phyloP scores from a whole-genome alignment of 2,329 filamentous ascomycete species.

The Xylariaceae sp. region DNA sequence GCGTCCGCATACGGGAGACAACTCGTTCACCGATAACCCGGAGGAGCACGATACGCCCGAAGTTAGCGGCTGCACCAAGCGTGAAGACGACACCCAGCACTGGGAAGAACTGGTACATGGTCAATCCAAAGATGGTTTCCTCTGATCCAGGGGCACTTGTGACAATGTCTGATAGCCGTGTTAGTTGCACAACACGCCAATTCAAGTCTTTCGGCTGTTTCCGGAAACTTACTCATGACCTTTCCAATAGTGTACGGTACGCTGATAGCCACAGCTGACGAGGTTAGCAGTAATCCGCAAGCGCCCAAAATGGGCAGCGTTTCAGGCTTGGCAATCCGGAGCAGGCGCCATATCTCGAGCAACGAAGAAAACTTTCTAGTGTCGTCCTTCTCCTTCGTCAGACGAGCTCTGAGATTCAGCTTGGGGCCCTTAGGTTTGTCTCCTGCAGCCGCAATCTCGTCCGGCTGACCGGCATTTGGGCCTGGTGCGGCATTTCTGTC shows the following conservation, averaged over 20 bases:
- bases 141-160: conserved; percentile 65
- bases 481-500: background rate
- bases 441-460: conserved; percentile 70
- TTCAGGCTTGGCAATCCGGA: conserved; percentile 88
- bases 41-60: conserved; percentile 87
- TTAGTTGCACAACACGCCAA: conserved; percentile 7
- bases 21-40: conserved; percentile 94
- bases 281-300: conserved; percentile 81
- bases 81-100: conserved; percentile 74
- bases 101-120: conserved; percentile 82
- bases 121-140: conserved; percentile 75
- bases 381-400: conserved; percentile 76
- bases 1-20: conserved; percentile 82
- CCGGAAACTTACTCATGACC: conserved; percentile 55
- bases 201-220: background rate
- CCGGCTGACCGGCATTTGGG: conserved; percentile 49
- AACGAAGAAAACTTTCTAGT: conserved; percentile 58
- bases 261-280: conserved; percentile 90
- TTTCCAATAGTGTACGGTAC: conserved; percentile 96
- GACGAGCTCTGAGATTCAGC: conserved; percentile 81
- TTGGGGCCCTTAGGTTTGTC: conserved; percentile 84
- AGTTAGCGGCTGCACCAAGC: conserved; percentile 85
- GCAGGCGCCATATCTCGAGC: conserved; percentile 77
- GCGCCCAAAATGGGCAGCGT: conserved; percentile 73
- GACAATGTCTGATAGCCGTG: conserved; percentile 62